These are phyloP conservation scores for Podila epigama DNA, from an alignment of 192 early-diverging fungal genomes.

Conservation along the genomic window DNA sequence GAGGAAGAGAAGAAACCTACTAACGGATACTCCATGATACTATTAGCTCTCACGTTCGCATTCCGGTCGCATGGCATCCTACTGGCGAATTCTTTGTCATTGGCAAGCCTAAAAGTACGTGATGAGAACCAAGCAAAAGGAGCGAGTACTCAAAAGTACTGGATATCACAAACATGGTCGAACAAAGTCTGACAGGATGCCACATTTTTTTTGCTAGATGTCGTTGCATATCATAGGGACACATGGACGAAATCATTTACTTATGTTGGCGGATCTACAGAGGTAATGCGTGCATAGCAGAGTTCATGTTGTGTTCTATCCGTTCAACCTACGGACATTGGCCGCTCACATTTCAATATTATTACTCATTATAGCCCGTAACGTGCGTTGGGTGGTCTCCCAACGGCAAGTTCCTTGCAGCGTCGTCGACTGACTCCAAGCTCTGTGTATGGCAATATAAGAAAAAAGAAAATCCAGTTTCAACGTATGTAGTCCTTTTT, in stretches of 20 bases:
- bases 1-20: neutral
- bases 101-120: conserved; percentile 34
- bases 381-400: conserved; percentile 67
- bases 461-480: conserved; percentile 52
- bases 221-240: conserved; percentile 24
- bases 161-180: neutral
- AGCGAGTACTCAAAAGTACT: too few relatives aligned
- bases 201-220: conserved; percentile 4
- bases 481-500: conserved; percentile 4
- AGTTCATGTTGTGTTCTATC: too few relatives aligned
- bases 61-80: conserved; percentile 39
- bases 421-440: conserved; percentile 50
- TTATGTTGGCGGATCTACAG: conserved; percentile 13
- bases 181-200: neutral
- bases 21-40: neutral
- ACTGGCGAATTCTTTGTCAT: conserved; percentile 36
- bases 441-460: conserved; percentile 74
- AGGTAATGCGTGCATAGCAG: conserved; percentile 3
- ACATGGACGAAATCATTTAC: conserved; percentile 46
- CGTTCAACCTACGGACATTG: too few relatives aligned
- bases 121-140: too few relatives aligned
- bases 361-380: conserved; percentile 31
- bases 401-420: conserved; percentile 68
- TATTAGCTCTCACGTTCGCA: conserved; percentile 10
- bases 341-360: too few relatives aligned